A percentile compares a stretch with the other conserved stretches of the same genome.
phyloP scores from a whole-genome alignment of 495 filamentous ascomycete species.

The Xanthoparmelia taractica region DNA sequence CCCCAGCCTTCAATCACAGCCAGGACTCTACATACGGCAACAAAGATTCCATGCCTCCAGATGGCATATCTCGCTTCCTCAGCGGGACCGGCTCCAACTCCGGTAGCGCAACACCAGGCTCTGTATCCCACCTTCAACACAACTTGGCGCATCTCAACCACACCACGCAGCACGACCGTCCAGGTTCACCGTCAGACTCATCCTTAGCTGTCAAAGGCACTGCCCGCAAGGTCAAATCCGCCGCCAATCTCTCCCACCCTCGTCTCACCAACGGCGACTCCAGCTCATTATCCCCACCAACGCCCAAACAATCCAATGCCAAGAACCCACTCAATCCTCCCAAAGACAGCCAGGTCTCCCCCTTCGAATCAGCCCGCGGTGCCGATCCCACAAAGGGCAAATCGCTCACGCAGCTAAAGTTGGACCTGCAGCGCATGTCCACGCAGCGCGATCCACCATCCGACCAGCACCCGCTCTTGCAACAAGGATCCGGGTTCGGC shows the following conservation, averaged over 20 bases:
- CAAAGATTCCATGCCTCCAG: conserved; percentile 23
- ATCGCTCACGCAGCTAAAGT: conserved; percentile 25
- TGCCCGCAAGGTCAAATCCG: conserved; percentile 22
- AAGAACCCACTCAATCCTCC: background rate
- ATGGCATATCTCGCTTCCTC: conserved; percentile 28
- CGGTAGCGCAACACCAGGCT: conserved; percentile 23
- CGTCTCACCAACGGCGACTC: conserved; percentile 1
- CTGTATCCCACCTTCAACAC: conserved; percentile 22
- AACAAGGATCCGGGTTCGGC: conserved; percentile 9
- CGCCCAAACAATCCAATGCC: background rate
- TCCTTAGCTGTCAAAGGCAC: conserved; percentile 3
- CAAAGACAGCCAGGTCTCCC: conserved; percentile 14
- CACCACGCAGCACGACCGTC: conserved; percentile 6
- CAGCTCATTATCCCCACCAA: conserved; percentile 9
- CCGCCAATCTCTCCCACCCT: conserved; percentile 20
- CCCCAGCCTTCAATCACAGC: conserved; percentile 20
- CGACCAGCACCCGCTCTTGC: conserved; percentile 17
- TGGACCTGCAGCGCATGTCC: conserved; percentile 26
- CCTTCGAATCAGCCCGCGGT: conserved; percentile 25
- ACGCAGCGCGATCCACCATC: conserved; percentile 18
- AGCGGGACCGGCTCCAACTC: conserved; percentile 15
- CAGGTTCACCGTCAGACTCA: conserved; percentile 2
- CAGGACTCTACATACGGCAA: conserved; percentile 16
- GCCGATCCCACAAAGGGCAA: conserved; percentile 18
- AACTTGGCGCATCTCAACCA: conserved; percentile 16